phyloP scores from a whole-genome alignment of 305 asterid genomes.

The Solanum chacoense region DNA sequence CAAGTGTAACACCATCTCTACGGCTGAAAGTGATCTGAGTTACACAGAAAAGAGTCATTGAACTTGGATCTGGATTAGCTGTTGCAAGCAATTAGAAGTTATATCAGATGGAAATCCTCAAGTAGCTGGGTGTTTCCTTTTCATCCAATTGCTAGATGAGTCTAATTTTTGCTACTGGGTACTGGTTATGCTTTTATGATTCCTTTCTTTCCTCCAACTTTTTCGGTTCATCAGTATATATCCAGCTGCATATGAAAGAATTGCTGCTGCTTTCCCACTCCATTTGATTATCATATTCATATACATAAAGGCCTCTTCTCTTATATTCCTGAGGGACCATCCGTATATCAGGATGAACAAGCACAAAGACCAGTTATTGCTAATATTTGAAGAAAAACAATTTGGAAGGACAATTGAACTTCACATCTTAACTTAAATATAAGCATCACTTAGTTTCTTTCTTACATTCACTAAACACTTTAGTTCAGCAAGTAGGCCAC shows the following conservation, averaged over 20 bases:
- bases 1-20: background rate
- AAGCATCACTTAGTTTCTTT: background rate
- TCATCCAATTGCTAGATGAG: background rate
- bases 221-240: background rate
- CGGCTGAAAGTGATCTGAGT: background rate
- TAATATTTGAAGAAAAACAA: background rate
- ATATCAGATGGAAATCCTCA: slow-evolving; percentile 92
- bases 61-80: slow-evolving; percentile 84
- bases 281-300: background rate
- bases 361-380: background rate
- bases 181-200: background rate
- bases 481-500: background rate
- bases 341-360: background rate
- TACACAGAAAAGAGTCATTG: slow-evolving; percentile 55
- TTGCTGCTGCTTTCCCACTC: background rate
- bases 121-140: slow-evolving; percentile 88
- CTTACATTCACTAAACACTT: background rate
- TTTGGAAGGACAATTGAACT: background rate
- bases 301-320: background rate
- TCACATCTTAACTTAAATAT: background rate
- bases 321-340: background rate
- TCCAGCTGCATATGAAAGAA: background rate
- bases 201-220: background rate
- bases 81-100: slow-evolving; percentile 70
- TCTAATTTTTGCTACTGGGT: background rate